phyloP scores from a whole-genome alignment of 2,329 filamentous ascomycete species.

The Pseudocercospora crystallina region DNA sequence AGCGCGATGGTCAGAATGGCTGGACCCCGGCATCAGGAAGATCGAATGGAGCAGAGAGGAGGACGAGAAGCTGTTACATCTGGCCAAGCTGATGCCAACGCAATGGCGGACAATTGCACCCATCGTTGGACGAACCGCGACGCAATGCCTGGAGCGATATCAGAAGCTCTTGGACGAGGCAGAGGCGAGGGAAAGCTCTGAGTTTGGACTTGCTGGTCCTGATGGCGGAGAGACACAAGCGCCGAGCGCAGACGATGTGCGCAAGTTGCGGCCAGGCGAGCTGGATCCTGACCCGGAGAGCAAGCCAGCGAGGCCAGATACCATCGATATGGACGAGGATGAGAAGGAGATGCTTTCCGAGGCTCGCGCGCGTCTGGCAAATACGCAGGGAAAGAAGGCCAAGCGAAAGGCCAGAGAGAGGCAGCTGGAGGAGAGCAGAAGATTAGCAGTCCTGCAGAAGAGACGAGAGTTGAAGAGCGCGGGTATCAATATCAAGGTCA shows the following conservation, averaged over 20 bases:
- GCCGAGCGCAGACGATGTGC: constrained; percentile 88
- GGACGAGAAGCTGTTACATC: constrained; percentile 92
- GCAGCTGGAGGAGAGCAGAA: constrained; percentile 89
- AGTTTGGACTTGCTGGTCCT: constrained; percentile 79
- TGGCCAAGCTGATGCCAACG: constrained; percentile 97
- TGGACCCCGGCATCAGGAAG: constrained; percentile 96
- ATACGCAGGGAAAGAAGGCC: constrained; percentile 98
- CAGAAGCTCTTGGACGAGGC: constrained; percentile 95
- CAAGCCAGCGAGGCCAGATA: constrained; percentile 92
- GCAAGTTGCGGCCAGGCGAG: constrained; percentile 79
- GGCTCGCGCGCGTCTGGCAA: constrained; percentile 90
- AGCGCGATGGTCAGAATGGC: constrained; percentile 96
- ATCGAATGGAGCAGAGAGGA: constrained; percentile 99
- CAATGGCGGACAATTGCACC: constrained; percentile 99
- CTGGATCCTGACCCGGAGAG: constrained; percentile 96
- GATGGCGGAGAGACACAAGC: constrained; percentile 83
- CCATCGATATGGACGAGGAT: constrained; percentile 96
- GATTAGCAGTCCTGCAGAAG: constrained; percentile 89
- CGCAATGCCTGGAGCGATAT: constrained; percentile 95
- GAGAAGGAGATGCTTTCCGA: constrained; percentile 99
- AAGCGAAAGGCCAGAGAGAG: constrained; percentile 95
- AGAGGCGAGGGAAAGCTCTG: constrained; percentile 74
- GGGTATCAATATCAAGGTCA: constrained; percentile 96
- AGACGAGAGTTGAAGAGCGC: constrained; percentile 94
- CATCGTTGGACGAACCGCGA: constrained; percentile 92